phyloP scores from a whole-genome alignment of 257 asterid genomes.

The Leonotis leonurus region DNA sequence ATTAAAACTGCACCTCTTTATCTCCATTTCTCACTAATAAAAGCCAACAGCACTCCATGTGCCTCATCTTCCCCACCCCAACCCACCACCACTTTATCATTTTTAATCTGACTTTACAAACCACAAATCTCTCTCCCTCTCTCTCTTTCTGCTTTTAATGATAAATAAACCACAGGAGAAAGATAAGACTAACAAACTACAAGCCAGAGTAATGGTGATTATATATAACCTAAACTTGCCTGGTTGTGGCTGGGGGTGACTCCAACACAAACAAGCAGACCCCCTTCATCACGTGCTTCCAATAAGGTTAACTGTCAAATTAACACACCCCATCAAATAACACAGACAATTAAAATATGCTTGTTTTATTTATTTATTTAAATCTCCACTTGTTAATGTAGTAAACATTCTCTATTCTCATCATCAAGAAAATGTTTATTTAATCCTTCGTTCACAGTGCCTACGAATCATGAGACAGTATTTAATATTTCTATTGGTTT shows the following conservation, averaged over 20 bases:
- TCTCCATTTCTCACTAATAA: conserved; percentile 32
- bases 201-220: conserved; percentile 30
- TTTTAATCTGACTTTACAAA: neutral
- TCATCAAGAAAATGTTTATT: neutral
- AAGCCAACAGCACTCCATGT: conserved; percentile 71
- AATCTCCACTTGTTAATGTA: conserved; percentile 10
- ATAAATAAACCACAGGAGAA: too few relatives aligned
- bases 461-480: too few relatives aligned
- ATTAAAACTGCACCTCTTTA: conserved; percentile 58
- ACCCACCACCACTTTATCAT: too few relatives aligned
- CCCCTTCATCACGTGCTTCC: conserved; percentile 51
- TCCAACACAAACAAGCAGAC: conserved; percentile 27
- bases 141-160: conserved; percentile 19
- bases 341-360: conserved; percentile 8
- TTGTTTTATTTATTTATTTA: conserved; percentile 10
- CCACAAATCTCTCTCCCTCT: neutral
- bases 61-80: conserved; percentile 67
- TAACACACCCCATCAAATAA: neutral
- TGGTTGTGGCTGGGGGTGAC: conserved; percentile 48
- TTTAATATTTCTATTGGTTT: too few relatives aligned
- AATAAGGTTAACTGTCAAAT: conserved; percentile 12
- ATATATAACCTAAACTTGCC: conserved; percentile 40
- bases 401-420: conserved; percentile 14
- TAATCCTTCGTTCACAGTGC: too few relatives aligned
- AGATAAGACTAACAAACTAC: conserved; percentile 24